Percentiles rank a stretch among this genome's conserved stretches.
phyloP scores from a whole-genome alignment of 2,329 filamentous ascomycete species.

The Didymellaceae sp. region DNA sequence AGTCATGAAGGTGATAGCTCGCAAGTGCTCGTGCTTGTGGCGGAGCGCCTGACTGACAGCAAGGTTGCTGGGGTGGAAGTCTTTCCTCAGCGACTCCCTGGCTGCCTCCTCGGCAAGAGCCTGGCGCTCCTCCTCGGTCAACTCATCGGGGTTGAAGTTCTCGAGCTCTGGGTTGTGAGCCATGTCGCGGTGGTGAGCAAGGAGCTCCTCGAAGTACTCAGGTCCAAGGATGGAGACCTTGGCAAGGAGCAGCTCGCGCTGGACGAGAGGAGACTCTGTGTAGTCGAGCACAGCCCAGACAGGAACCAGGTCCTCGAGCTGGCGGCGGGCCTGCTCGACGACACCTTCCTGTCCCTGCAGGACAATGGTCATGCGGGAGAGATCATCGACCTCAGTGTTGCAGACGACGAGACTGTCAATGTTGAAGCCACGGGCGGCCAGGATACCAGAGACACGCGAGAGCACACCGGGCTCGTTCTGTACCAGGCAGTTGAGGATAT shows the following conservation, averaged over 20 bases:
- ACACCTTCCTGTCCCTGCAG: constrained; percentile 95
- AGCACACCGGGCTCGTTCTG: constrained; percentile 99
- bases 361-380: constrained; percentile 99
- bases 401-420: constrained; percentile 98
- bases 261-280: constrained; percentile 87
- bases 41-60: constrained; percentile 86
- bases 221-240: constrained; percentile 97
- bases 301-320: constrained; percentile 94
- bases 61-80: constrained; percentile 90
- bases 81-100: constrained; percentile 54
- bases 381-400: constrained; percentile 94
- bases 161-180: constrained; percentile 55
- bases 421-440: constrained; percentile 97
- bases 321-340: constrained; percentile 92
- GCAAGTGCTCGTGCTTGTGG: constrained; percentile 96
- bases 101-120: constrained; percentile 45
- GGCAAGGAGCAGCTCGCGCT: constrained; percentile 91
- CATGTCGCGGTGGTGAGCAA: constrained; percentile 95
- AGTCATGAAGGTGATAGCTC: constrained; percentile 93
- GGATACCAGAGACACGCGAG: constrained; percentile 93
- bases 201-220: constrained; percentile 97
- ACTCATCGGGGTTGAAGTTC: constrained; percentile 29
- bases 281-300: constrained; percentile 99
- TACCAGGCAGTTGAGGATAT: constrained; percentile 97
- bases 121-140: constrained; percentile 43